Base-by-base conservation (phyloP, 768 basidiomycete genomes). In the Lactarius indigo region DNA sequence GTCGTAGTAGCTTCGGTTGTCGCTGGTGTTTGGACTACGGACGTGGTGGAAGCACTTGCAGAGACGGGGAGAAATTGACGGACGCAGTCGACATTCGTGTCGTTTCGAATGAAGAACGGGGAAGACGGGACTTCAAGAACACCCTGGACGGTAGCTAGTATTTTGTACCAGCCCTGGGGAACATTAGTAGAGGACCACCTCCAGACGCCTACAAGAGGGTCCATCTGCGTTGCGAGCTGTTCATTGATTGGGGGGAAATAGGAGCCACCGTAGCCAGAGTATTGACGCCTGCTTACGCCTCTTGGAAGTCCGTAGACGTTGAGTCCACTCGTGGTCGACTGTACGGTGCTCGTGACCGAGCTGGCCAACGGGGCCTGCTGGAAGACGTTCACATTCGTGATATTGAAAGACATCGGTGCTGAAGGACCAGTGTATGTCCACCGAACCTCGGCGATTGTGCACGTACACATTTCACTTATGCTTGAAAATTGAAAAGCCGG, bases 171-270 rank as follows among this genome's bases (percentile, higher is more conserved):
- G 5, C 87, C 87, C 60, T 78, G 74, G 0, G 82, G 73, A 28
- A 85, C 73, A 65, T 78, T 77, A 59, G 87, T 83, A 2, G 75
- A 52, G 1, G 73, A 5, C 86, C 87, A 87, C 5, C 70, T 74
- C 74, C 76, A 85, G 18, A 61, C 61, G 0, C 18, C 17, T 1
- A 20, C 35, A 13, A 58, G 28, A 5, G 82, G 76, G 61, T 76
- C 70, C n/a, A 81, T 47, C 9, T 71, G 70, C 0, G 69, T 65
- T 17, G 69, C 75, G 30, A 86, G 31, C 17, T 59, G 57, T 2
- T 73, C 56, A 1, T 72, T 63, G 13, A 79, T 58, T 12, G 64
- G 30, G 0, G 64, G 69, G 37, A 69, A 47, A 20, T 65, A 63
- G 50, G 61, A 54, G 44, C 64, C 57, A 30, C 59, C 56, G 28